These are phyloP conservation scores for Aureobasidium subglaciale DNA, from an alignment of 2,329 filamentous ascomycete genomes.

Conservation along the genomic window DNA sequence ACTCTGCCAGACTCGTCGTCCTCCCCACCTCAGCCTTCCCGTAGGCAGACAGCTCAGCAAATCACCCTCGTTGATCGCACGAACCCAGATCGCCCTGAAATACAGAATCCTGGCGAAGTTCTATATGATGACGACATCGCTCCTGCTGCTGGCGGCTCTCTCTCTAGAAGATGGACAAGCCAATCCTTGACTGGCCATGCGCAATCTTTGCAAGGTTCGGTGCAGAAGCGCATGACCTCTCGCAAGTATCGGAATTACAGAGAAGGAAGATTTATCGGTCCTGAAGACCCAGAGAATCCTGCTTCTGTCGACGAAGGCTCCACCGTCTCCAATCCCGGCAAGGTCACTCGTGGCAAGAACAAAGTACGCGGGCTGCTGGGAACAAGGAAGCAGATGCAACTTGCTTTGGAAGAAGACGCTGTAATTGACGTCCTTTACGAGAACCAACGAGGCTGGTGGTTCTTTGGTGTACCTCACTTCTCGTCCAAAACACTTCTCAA, in stretches of 20 bases:
- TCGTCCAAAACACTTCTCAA: conserved; percentile 77
- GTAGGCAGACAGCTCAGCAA: conserved; percentile 52
- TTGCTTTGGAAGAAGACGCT: conserved; percentile 31
- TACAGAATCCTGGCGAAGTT: not conserved
- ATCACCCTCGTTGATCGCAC: conserved; percentile 59
- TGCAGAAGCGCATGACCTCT: conserved; percentile 15
- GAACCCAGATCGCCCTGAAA: conserved; percentile 18
- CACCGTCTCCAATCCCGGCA: conserved; percentile 17
- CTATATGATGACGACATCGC: conserved; percentile 31
- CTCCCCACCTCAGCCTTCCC: conserved; percentile 22
- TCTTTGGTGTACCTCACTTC: conserved; percentile 87
- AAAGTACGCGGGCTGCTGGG: conserved; percentile 26
- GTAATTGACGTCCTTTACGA: conserved; percentile 88
- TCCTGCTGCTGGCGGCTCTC: conserved; percentile 19
- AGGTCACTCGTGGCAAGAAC: conserved; percentile 26
- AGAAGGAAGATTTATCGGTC: conserved; percentile 22
- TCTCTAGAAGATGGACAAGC: conserved; percentile 23
- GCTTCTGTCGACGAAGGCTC: conserved; percentile 14
- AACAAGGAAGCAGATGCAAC: conserved; percentile 25
- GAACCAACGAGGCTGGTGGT: conserved; percentile 84
- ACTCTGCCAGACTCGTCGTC: not conserved
- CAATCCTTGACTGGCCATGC: conserved; percentile 13
- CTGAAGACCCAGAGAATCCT: conserved; percentile 18
- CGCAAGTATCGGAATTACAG: conserved; percentile 17
- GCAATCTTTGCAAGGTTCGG: not conserved